phyloP scores from a whole-genome alignment of 2,329 filamentous ascomycete genomes.

The Arthrocladium fulminans region DNA sequence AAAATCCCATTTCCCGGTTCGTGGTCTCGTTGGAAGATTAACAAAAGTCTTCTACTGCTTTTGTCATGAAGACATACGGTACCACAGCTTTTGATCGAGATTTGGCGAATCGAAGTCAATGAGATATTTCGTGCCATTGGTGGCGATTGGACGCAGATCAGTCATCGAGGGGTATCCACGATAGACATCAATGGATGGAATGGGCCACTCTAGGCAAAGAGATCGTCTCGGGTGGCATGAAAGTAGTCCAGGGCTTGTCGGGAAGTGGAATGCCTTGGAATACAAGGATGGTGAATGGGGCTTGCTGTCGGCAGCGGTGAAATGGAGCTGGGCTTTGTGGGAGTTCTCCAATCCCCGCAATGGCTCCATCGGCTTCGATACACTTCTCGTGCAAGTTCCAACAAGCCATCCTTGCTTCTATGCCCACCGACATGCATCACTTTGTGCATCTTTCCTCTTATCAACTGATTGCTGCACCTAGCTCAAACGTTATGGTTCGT shows the following conservation, averaged over 20 bases:
- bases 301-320: not conserved
- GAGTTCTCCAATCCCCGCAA: constrained; percentile 8
- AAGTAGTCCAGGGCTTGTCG: not conserved
- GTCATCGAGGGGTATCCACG: not conserved
- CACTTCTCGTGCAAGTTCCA: constrained; percentile 1
- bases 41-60: too few relatives aligned
- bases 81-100: too few relatives aligned
- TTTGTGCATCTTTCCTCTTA: not conserved
- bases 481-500: not conserved
- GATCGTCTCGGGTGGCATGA: constrained; percentile 2
- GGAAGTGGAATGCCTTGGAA: constrained; percentile 2
- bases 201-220: constrained; percentile 8
- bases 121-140: not conserved
- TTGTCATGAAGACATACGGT: too few relatives aligned
- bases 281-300: not conserved
- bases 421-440: not conserved
- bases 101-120: not conserved
- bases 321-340: not conserved
- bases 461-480: not conserved
- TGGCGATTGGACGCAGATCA: not conserved
- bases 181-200: not conserved
- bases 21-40: too few relatives aligned
- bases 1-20: too few relatives aligned
- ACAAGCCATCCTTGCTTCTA: not conserved
- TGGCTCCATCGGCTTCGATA: not conserved